Base-by-base conservation (phyloP, 2,329 filamentous ascomycete genomes). In the Alternaria alternata region DNA sequence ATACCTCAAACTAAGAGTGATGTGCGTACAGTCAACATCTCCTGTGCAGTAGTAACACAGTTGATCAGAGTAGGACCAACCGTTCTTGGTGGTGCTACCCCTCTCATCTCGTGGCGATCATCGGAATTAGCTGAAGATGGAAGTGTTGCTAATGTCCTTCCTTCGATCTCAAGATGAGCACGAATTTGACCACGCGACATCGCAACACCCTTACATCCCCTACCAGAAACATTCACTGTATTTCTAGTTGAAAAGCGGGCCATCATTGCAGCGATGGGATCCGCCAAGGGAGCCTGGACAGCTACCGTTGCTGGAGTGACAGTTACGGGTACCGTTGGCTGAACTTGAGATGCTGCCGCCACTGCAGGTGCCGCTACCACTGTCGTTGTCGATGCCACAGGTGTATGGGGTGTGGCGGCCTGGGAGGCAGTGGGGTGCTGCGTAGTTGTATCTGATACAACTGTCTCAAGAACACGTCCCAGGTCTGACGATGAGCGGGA, bases 141-240 rank as follows among this genome's bases (percentile, higher is more conserved):
- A 24, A 52, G 49, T 18, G 26, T 30, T 14, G n/a, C 28, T n/a
- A 52, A 26, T 11, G 34, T 22, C 9, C 22, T 38, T 5, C 36
- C 49, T 18, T 39, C 22, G 2, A 41, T 28, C 49, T 52, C 49
- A 3, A 52, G 12, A 41, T 39, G 36, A 22, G 49, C 49, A 28
- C 49, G 49, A 34, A 52, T 52, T 24, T 52, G 49, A 8, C 49
- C 36, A 41, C 38, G 49, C 11, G 49, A 52, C 49, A 52, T 52
- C 18, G 49, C 49, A 18, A 52, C 20, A n/a, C 20, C 38, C 18
- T 38, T 28, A 18, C 12, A 39, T 12, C 49, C 49, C 22, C 34
- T 28, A 30, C 34, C 49, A n/a, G 38, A 22, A 16, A 28, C n/a
- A 28, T 41, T 16, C 22, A 18, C 7, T 28, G 34, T 39, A 24